Evolutionary conservation across 495 filamentous ascomycete genomes (phyloP).

Genomic region (Daldinia concentrica): DNA sequence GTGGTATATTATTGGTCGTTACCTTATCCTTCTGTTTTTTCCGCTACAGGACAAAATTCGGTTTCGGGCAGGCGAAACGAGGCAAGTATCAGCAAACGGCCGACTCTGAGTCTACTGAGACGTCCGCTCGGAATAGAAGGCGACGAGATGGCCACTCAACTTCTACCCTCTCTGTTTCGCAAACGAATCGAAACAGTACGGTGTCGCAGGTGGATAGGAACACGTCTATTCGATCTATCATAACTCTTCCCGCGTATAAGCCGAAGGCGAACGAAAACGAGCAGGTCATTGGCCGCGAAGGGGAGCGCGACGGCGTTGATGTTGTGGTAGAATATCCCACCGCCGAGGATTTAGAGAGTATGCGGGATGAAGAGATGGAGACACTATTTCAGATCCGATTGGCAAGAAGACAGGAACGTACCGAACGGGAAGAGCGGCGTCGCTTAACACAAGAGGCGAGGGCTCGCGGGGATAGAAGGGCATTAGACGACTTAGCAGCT

Average conservation of each 20-base stretch:
- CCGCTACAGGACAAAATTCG: conserved; percentile 19
- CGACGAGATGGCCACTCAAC: conserved; percentile 17
- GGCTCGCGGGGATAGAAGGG: conserved; percentile 69
- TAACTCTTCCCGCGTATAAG: conserved; percentile 86
- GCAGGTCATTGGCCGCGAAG: conserved; percentile 87
- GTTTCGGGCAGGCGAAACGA: conserved; percentile 18
- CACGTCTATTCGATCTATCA: conserved; percentile 87
- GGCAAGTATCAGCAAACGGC: conserved; percentile 34
- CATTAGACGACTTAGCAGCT: conserved; percentile 67
- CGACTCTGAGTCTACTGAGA: conserved; percentile 37
- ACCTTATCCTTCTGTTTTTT: conserved; percentile 29
- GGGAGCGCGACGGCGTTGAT: conserved; percentile 91
- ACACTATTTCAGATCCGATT: conserved; percentile 88
- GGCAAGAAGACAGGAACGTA: conserved; percentile 76
- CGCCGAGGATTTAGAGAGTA: conserved; percentile 70
- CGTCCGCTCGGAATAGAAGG: conserved; percentile 23
- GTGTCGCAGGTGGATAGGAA: conserved; percentile 71
- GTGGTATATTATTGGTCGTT: conserved; percentile 31
- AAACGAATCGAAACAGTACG: conserved; percentile 37
- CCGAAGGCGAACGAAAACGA: conserved; percentile 75
- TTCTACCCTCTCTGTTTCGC: conserved; percentile 24
- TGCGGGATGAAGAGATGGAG: conserved; percentile 94
- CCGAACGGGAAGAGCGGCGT: conserved; percentile 78
- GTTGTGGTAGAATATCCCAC: conserved; percentile 79
- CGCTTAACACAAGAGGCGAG: conserved; percentile 73